Evolutionary conservation across 2,329 filamentous ascomycete genomes (phyloP).

Genomic region (Fusarium sp.): DNA sequence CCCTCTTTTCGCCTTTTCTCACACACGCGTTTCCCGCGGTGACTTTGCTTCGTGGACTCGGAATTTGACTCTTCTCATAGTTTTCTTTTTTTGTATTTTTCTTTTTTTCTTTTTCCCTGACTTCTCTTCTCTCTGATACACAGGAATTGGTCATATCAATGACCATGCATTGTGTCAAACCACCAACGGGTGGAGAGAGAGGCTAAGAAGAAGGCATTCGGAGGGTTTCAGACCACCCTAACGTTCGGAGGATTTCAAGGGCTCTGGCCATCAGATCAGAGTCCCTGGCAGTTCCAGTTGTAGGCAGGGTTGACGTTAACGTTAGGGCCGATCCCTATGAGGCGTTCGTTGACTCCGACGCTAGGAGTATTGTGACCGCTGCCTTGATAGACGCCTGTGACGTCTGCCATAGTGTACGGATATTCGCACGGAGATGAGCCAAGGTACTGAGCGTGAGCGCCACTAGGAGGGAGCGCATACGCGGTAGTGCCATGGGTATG

Average conservation of each 20-base stretch:
- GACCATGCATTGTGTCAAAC: neutral
- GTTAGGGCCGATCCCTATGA: slow-evolving; percentile 31
- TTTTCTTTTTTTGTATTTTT: neutral
- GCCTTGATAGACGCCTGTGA: slow-evolving; percentile 44
- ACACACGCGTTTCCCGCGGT: slow-evolving; percentile 3
- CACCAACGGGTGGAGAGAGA: slow-evolving; percentile 17
- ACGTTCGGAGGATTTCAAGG: slow-evolving; percentile 13
- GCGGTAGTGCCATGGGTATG: slow-evolving; percentile 18
- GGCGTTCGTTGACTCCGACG: slow-evolving; percentile 36
- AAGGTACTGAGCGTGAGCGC: slow-evolving; percentile 33
- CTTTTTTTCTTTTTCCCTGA: neutral
- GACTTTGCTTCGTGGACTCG: neutral
- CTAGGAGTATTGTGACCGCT: slow-evolving; percentile 22
- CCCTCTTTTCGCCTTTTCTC: slow-evolving; percentile 14
- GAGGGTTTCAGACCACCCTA: neutral
- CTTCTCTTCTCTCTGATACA: neutral
- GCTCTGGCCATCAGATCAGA: slow-evolving; percentile 13
- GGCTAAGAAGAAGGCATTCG: neutral
- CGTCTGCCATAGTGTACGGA: slow-evolving; percentile 43
- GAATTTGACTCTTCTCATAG: neutral
- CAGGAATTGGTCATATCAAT: neutral
- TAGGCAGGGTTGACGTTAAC: slow-evolving; percentile 1
- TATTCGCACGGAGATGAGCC: slow-evolving; percentile 37
- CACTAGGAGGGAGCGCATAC: slow-evolving; percentile 34
- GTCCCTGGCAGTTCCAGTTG: slow-evolving; percentile 34